Evolutionary conservation across 306 rosid species (phyloP).

Genomic region (Cicer cuneatum): DNA sequence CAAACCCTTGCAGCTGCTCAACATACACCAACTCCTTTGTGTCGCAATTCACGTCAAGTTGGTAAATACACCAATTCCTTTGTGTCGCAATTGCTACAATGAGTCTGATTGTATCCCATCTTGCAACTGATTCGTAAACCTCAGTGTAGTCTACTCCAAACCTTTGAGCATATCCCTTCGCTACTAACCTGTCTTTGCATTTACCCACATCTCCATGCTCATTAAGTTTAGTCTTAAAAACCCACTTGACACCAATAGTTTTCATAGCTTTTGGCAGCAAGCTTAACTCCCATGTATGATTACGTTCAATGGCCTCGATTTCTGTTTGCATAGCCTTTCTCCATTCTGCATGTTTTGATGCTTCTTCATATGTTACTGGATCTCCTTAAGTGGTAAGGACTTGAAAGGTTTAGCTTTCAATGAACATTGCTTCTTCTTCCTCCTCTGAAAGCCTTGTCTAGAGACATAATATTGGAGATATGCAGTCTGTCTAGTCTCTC

Average conservation of each 20-base stretch:
- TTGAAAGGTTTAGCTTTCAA: background rate
- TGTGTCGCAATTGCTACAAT: background rate
- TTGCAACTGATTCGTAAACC: background rate
- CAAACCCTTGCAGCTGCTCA: background rate
- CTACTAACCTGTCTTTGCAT: background rate
- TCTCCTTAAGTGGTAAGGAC: background rate
- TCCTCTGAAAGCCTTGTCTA: background rate
- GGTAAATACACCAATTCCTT: background rate
- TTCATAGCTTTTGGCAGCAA: background rate
- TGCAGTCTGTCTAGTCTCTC: background rate
- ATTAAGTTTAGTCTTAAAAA: slow-evolving; percentile 12
- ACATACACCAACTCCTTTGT: background rate
- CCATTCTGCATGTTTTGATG: background rate
- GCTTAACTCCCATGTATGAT: background rate
- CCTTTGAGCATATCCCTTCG: background rate
- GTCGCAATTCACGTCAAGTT: background rate
- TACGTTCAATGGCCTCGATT: background rate
- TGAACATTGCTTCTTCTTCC: background rate
- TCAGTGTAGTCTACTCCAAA: background rate
- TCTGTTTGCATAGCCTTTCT: background rate
- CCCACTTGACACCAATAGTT: slow-evolving; percentile 11
- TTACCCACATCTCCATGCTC: slow-evolving; percentile 8
- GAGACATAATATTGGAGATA: background rate
- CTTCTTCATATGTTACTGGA: background rate
- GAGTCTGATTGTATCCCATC: background rate